phyloP scores from a whole-genome alignment of 257 asterid genomes.

The Petrea volubilis region DNA sequence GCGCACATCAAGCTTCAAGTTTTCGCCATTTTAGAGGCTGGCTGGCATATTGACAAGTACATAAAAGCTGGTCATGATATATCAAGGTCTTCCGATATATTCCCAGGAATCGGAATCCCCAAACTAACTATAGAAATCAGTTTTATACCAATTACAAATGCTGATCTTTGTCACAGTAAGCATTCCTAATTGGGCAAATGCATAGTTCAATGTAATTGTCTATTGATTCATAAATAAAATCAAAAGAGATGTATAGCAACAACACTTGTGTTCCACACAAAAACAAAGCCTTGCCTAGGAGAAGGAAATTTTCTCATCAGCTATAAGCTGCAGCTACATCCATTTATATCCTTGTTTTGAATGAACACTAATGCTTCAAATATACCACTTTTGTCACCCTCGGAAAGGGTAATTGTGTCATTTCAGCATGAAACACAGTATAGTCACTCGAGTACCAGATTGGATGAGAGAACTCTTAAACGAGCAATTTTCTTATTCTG shows the following conservation, averaged over 20 bases:
- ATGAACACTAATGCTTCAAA: too few species aligned
- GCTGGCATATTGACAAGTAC: slow-evolving; percentile 20
- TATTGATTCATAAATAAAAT: slow-evolving; percentile 20
- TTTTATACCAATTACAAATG: slow-evolving; percentile 27
- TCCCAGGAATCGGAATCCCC: slow-evolving; percentile 3
- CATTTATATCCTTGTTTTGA: too few species aligned
- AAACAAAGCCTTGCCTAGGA: background rate
- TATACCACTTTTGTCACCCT: too few species aligned
- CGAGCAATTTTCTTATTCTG: too few species aligned
- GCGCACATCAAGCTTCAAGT: slow-evolving; percentile 4
- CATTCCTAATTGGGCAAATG: slow-evolving; percentile 16
- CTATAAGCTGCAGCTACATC: background rate
- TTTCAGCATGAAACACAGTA: too few species aligned
- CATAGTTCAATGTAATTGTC: slow-evolving; percentile 21
- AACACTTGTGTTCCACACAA: slow-evolving; percentile 4
- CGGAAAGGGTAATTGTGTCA: too few species aligned
- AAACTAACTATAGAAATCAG: slow-evolving; percentile 25
- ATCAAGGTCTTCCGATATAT: slow-evolving; percentile 12
- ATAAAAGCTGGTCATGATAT: slow-evolving; percentile 11
- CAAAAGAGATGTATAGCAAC: slow-evolving; percentile 25
- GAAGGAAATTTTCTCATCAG: background rate
- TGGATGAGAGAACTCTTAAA: too few species aligned
- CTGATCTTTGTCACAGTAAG: slow-evolving; percentile 15
- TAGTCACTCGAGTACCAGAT: too few species aligned
- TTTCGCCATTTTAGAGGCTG: slow-evolving; percentile 28